Conservation (phyloP, 108 stramenopile species). For the Licmophora abbreviata region DNA sequence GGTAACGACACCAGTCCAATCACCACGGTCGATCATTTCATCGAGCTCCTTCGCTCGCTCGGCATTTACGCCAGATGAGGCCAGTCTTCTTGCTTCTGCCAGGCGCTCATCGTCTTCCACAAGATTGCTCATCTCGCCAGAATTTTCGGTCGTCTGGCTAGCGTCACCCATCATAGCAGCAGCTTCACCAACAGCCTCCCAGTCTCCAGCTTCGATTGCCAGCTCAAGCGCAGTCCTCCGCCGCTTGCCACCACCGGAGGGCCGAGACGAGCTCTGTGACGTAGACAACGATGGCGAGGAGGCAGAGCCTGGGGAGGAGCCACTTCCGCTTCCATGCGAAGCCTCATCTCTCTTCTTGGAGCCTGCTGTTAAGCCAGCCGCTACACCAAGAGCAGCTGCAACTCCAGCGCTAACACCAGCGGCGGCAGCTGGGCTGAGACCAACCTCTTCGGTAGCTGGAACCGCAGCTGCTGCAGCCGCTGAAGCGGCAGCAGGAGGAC, state of each 20-base stretch:
- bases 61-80: conserved; percentile 11
- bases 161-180: conserved; percentile 51
- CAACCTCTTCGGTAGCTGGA: neutral
- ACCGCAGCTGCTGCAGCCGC: neutral
- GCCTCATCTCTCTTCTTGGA: neutral
- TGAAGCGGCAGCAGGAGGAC: neutral
- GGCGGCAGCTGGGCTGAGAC: conserved; percentile 14
- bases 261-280: neutral
- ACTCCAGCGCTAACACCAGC: conserved; percentile 3
- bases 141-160: conserved; percentile 17
- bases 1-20: conserved; percentile 77
- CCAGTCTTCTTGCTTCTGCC: too few relatives aligned
- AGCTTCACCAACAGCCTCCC: conserved; percentile 81
- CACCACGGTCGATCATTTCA: conserved; percentile 67
- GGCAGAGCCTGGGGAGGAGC: neutral
- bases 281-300: neutral
- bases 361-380: conserved; percentile 4
- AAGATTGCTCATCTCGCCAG: conserved; percentile 13
- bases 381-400: conserved; percentile 3
- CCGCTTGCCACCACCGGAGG: neutral
- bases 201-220: conserved; percentile 81
- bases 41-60: conserved; percentile 52
- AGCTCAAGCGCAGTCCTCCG: conserved; percentile 24
- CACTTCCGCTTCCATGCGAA: neutral
- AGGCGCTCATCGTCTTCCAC: neutral